These are phyloP conservation scores for Biscogniauxia marginata DNA, from an alignment of 2,329 filamentous ascomycete genomes.

Conservation along the genomic window DNA sequence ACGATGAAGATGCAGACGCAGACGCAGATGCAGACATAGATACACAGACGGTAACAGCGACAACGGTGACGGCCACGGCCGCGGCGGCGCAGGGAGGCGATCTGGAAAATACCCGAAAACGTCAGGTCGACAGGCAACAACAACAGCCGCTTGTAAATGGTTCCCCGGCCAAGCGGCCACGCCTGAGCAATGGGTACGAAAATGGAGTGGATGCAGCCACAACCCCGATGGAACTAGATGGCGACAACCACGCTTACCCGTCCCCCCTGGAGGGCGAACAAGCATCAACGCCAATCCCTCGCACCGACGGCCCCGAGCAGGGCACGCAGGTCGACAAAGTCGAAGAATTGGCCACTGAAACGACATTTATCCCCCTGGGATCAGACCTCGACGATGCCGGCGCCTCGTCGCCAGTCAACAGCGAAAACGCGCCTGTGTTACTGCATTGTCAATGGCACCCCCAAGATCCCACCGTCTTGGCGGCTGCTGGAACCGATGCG, in stretches of 20 bases:
- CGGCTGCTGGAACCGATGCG: constrained; percentile 67
- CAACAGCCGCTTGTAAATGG: constrained; percentile 50
- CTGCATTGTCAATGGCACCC: constrained; percentile 71
- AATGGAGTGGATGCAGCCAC: constrained; percentile 52
- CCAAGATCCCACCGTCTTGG: constrained; percentile 61
- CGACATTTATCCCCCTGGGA: constrained; percentile 59
- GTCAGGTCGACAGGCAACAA: constrained; percentile 44
- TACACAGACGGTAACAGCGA: constrained; percentile 31
- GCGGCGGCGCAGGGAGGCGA: constrained; percentile 35
- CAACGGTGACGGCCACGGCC: constrained; percentile 16
- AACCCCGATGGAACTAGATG: constrained; percentile 62
- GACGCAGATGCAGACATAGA: constrained; percentile 36
- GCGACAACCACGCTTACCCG: constrained; percentile 58
- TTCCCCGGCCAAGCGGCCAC: constrained; percentile 57
- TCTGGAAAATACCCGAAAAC: constrained; percentile 50
- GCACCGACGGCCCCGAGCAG: constrained; percentile 61
- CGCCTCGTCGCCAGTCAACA: constrained; percentile 37
- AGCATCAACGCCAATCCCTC: constrained; percentile 50
- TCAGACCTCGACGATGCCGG: constrained; percentile 31
- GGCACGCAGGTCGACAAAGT: constrained; percentile 65
- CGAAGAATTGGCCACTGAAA: constrained; percentile 57
- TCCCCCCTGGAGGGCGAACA: constrained; percentile 61
- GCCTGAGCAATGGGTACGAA: constrained; percentile 62
- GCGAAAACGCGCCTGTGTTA: constrained; percentile 58
- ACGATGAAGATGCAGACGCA: constrained; percentile 27